These are phyloP conservation scores for Ophiostoma australiae DNA, from an alignment of 2,329 filamentous ascomycete genomes.

Conservation along the genomic window DNA sequence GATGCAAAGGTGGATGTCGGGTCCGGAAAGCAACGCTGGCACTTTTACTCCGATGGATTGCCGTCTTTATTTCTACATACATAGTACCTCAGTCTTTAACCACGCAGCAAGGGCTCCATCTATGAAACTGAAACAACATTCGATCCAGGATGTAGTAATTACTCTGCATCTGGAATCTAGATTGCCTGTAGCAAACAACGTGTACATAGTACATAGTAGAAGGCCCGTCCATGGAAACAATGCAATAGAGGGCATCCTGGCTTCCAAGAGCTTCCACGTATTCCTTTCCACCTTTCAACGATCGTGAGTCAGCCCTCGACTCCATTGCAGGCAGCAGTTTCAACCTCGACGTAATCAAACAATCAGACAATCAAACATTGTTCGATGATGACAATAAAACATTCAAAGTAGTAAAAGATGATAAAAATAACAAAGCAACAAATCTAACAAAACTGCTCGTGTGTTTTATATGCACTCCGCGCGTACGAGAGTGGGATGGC, in stretches of 20 bases:
- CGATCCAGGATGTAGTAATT: not conserved
- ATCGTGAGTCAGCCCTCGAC: not conserved
- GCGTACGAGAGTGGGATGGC: not conserved
- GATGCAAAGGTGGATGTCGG: not conserved
- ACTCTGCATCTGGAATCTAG: not conserved
- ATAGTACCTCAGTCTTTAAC: not conserved
- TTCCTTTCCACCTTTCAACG: not conserved
- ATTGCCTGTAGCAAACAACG: not conserved
- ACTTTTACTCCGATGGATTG: slow-evolving; percentile 6
- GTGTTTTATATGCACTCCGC: not conserved
- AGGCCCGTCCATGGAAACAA: too few species aligned
- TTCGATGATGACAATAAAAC: not conserved
- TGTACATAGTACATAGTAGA: too few species aligned
- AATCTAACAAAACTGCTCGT: not conserved
- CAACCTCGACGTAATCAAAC: not conserved
- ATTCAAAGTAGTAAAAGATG: not conserved
- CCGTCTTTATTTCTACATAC: not conserved
- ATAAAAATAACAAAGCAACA: too few species aligned
- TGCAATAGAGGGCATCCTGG: too few species aligned
- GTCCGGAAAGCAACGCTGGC: slow-evolving; percentile 10
- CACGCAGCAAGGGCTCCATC: not conserved
- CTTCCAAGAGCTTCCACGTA: slow-evolving; percentile 1
- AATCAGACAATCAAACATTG: not conserved
- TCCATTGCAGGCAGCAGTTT: slow-evolving; percentile 8
- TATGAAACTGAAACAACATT: slow-evolving; percentile 9